Conservation (phyloP, 306 rosid species). For the Cucurbita moschata region DNA sequence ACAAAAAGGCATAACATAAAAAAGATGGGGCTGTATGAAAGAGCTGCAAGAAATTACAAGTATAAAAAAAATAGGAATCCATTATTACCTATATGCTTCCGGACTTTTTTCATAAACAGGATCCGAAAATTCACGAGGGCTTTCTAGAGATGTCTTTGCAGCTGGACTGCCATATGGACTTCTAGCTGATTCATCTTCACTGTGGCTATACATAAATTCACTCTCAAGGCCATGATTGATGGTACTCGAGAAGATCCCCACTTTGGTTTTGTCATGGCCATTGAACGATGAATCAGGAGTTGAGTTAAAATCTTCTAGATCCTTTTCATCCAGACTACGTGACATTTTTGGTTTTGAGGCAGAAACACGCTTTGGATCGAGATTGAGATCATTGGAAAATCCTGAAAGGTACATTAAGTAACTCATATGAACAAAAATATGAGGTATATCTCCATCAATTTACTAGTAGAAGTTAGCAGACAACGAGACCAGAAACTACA, state of each 20-base stretch:
- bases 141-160: conserved; percentile 52
- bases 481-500: background rate
- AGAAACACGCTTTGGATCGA: conserved; percentile 20
- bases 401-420: conserved; percentile 31
- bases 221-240: conserved; percentile 38
- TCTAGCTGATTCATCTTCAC: conserved; percentile 41
- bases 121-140: conserved; percentile 51
- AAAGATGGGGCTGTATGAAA: too few relatives aligned
- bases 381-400: conserved; percentile 59
- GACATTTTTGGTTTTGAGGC: conserved; percentile 29
- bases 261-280: conserved; percentile 43
- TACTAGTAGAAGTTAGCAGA: background rate
- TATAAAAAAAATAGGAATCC: background rate
- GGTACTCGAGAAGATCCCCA: conserved; percentile 17
- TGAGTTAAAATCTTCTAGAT: conserved; percentile 35
- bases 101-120: conserved; percentile 33
- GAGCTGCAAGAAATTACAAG: background rate
- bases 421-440: background rate
- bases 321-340: conserved; percentile 28
- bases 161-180: conserved; percentile 72
- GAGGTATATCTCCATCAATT: background rate
- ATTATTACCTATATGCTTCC: background rate
- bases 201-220: conserved; percentile 53
- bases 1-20: background rate
- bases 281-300: conserved; percentile 29